A percentile compares a stretch with the other conserved stretches of the same genome.
Conservation (phyloP, 345 rosid genomes). For the Cardamine resedifolia region DNA sequence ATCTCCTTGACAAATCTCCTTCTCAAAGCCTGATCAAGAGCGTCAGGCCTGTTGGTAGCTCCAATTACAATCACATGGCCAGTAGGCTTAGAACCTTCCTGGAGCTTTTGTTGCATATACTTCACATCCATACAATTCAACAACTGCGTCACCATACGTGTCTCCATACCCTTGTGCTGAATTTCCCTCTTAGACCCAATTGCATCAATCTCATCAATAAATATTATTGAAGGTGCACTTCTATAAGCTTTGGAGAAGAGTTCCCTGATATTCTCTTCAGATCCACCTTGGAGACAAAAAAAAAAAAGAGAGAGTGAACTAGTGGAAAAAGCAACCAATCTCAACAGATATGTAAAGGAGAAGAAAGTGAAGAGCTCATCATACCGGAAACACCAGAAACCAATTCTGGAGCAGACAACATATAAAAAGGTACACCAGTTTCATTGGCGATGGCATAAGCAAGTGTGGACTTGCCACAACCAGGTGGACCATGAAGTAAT, state of each 20-base stretch:
- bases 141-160: constrained; percentile 67
- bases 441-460: constrained; percentile 66
- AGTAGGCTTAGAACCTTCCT: constrained; percentile 17
- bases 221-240: constrained; percentile 64
- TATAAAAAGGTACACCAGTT: constrained; percentile 52
- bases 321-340: too few relatives aligned
- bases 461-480: constrained; percentile 56
- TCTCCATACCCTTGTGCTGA: constrained; percentile 62
- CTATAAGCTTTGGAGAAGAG: constrained; percentile 58
- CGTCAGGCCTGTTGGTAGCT: constrained; percentile 75
- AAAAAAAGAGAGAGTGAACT: too few relatives aligned
- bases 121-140: constrained; percentile 72
- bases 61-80: constrained; percentile 68
- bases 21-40: constrained; percentile 63
- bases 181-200: constrained; percentile 64
- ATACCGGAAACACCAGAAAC: constrained; percentile 53
- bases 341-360: too few relatives aligned
- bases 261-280: constrained; percentile 63
- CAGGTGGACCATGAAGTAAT: constrained; percentile 62
- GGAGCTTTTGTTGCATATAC: constrained; percentile 15
- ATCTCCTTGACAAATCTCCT: constrained; percentile 68
- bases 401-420: too few relatives aligned
- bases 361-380: too few relatives aligned
- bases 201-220: constrained; percentile 77
- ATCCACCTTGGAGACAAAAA: constrained; percentile 38